Conservation (phyloP, 2,329 filamentous ascomycete species). For the Botrytis deweyae region DNA sequence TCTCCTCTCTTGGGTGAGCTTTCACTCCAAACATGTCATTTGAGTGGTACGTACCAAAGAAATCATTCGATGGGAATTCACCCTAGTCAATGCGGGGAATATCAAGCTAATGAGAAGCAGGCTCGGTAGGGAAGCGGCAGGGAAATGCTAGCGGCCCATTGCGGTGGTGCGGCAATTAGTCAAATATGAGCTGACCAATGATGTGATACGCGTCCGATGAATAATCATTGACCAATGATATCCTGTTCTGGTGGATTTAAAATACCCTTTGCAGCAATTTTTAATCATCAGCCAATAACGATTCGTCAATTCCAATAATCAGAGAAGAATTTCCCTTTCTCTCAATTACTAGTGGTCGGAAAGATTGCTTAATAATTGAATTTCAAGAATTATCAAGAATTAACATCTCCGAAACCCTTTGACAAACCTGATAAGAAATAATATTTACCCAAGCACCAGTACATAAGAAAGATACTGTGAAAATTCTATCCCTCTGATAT, state of each 20-base stretch:
- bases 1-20: background rate
- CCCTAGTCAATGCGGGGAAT: slow-evolving; percentile 15
- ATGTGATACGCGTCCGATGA: accelerated
- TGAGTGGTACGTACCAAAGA: background rate
- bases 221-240: background rate
- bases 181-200: background rate
- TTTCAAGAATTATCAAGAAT: slow-evolving; percentile 21
- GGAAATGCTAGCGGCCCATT: slow-evolving; percentile 1
- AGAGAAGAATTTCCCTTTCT: background rate
- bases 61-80: slow-evolving; percentile 14
- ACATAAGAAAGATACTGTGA: background rate
- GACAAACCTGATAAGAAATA: slow-evolving; percentile 10
- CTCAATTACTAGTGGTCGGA: background rate
- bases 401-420: slow-evolving; percentile 9
- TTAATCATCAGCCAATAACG: background rate
- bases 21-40: slow-evolving; percentile 4
- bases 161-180: background rate
- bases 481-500: background rate
- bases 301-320: background rate
- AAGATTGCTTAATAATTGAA: slow-evolving; percentile 8
- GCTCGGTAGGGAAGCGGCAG: background rate
- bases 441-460: background rate
- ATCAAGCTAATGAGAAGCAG: background rate
- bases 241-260: too few species aligned
- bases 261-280: background rate